phyloP scores from a whole-genome alignment of 768 basidiomycete genomes.

The Holtermannia corniformis region DNA sequence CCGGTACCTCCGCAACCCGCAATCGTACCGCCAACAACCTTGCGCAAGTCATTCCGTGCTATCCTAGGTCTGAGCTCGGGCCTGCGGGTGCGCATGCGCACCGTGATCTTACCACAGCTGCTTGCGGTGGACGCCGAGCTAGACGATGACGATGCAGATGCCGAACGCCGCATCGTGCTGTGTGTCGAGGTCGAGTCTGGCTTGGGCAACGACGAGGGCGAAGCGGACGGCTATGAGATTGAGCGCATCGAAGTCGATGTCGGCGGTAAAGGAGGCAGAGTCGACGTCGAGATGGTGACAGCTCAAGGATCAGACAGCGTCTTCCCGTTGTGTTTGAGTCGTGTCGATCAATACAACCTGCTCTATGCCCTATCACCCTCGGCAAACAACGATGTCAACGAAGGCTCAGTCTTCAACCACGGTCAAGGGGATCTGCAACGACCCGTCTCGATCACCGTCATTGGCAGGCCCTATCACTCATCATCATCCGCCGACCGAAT shows the following conservation, averaged over 20 bases:
- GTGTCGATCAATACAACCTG: constrained; percentile 74
- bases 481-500: constrained; percentile 9
- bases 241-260: constrained; percentile 67
- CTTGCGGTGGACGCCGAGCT: constrained; percentile 44
- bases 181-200: constrained; percentile 84
- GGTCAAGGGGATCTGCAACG: constrained; percentile 52
- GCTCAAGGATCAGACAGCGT: constrained; percentile 38
- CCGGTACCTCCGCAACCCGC: constrained; percentile 11
- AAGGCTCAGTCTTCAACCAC: neutral
- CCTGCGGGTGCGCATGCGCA: constrained; percentile 86
- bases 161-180: constrained; percentile 77
- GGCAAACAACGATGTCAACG: constrained; percentile 7
- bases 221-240: constrained; percentile 55
- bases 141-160: constrained; percentile 48
- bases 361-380: constrained; percentile 78
- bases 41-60: constrained; percentile 78
- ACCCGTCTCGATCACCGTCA: constrained; percentile 68
- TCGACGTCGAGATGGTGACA: constrained; percentile 32
- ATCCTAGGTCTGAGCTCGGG: constrained; percentile 69
- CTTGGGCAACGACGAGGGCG: constrained; percentile 48
- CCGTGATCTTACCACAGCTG: constrained; percentile 79
- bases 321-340: constrained; percentile 65
- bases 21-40: constrained; percentile 48
- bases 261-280: constrained; percentile 52
- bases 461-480: constrained; percentile 57